Percentiles rank a stretch among this genome's conserved stretches.
Evolutionary conservation across 2,329 filamentous ascomycete genomes (phyloP).

Genomic region (Phymatotrichopsis omnivora): DNA sequence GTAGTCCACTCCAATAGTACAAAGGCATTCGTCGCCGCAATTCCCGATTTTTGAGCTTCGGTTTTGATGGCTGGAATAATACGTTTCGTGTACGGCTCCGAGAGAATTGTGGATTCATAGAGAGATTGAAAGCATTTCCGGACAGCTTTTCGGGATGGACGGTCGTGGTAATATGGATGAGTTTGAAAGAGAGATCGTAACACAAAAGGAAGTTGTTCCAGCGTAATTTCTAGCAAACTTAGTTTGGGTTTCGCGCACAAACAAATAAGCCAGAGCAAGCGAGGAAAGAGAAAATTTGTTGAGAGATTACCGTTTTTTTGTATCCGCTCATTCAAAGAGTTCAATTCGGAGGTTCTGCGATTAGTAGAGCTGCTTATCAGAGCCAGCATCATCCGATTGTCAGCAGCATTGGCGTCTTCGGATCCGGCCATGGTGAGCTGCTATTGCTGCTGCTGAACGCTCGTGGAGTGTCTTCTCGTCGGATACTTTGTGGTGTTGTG

Average conservation of each 20-base stretch:
- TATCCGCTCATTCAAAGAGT: slow-evolving; percentile 48
- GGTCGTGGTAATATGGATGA: slow-evolving; percentile 77
- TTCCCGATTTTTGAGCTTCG: slow-evolving; percentile 65
- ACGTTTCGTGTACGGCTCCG: slow-evolving; percentile 48
- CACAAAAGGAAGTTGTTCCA: slow-evolving; percentile 42
- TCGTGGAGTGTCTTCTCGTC: no score
- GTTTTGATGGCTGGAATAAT: slow-evolving; percentile 58
- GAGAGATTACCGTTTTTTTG: slow-evolving; percentile 43
- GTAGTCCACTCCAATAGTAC: slow-evolving; percentile 86
- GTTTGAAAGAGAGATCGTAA: slow-evolving; percentile 73
- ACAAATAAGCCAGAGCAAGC: neutral
- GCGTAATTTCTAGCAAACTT: slow-evolving; percentile 35
- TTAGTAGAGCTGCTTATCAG: slow-evolving; percentile 54
- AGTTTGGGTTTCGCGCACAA: neutral
- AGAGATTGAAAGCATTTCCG: slow-evolving; percentile 67
- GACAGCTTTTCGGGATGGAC: slow-evolving; percentile 70
- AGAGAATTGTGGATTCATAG: slow-evolving; percentile 48
- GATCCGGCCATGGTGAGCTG: slow-evolving; percentile 18
- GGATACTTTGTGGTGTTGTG: neutral
- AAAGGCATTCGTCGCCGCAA: slow-evolving; percentile 73
- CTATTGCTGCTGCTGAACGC: no score
- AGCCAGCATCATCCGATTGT: slow-evolving; percentile 21
- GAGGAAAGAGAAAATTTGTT: neutral
- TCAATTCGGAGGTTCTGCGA: slow-evolving; percentile 46
- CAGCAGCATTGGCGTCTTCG: slow-evolving; percentile 6